phyloP scores from a whole-genome alignment of 73 alveolate species.

The Paramecium sexaurelia region DNA sequence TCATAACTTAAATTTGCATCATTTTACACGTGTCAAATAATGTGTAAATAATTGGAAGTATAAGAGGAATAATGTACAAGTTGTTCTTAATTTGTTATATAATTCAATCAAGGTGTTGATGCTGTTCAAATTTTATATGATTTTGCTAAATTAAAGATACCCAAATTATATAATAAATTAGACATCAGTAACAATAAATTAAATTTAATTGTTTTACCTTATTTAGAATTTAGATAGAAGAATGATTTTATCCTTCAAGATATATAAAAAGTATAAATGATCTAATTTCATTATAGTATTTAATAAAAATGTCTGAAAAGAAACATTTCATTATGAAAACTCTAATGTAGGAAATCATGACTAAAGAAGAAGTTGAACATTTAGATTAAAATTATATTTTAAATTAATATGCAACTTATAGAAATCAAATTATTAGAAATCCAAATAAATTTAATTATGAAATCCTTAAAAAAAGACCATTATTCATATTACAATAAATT shows the following conservation, averaged over 20 bases:
- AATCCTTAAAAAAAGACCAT: constrained; percentile 39
- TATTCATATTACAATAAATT: constrained; percentile 7
- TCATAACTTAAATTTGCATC: background rate
- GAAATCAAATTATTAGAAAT: constrained; percentile 46
- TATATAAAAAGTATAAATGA: background rate
- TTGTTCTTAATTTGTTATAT: constrained; percentile 12
- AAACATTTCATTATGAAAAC: background rate
- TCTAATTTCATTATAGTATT: background rate
- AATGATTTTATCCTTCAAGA: constrained; percentile 35
- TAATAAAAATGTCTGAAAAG: background rate
- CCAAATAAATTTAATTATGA: constrained; percentile 52
- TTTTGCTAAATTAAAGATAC: background rate
- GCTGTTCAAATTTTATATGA: background rate
- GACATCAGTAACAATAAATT: background rate
- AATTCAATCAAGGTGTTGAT: constrained; percentile 11
- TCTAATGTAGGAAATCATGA: background rate
- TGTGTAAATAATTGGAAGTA: constrained; percentile 42
- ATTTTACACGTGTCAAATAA: background rate
- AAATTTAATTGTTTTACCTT: background rate
- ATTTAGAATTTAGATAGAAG: background rate
- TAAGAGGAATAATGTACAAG: background rate
- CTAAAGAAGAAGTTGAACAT: background rate
- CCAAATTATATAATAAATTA: background rate
- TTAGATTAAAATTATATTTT: background rate
- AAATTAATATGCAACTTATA: background rate